Conservation (phyloP, 257 asterid genomes). For the Forsythia viridissima region DNA sequence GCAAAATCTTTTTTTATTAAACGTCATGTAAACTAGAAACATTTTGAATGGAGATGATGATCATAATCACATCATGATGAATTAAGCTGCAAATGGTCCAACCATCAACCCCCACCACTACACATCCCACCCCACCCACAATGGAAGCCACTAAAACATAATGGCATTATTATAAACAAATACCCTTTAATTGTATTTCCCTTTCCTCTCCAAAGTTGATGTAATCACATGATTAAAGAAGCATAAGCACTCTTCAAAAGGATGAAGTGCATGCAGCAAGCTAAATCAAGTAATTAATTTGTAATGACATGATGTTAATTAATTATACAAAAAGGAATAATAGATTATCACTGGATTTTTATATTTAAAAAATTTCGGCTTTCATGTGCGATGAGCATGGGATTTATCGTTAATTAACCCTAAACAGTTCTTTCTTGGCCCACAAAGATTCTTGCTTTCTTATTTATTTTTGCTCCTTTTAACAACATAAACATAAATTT, state of each 20-base stretch:
- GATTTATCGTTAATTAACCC: slow-evolving; percentile 6
- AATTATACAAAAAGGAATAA: too few relatives aligned
- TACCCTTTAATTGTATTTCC: neutral
- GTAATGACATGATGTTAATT: neutral
- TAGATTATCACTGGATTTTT: neutral
- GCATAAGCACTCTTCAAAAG: neutral
- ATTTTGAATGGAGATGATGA: neutral
- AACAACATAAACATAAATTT: too few relatives aligned
- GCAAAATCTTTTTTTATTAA: too few relatives aligned
- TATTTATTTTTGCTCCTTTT: too few relatives aligned
- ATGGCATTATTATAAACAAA: neutral
- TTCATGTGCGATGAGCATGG: slow-evolving; percentile 2
- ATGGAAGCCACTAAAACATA: neutral
- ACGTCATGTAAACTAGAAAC: neutral
- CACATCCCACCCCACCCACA: neutral
- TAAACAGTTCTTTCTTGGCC: neutral
- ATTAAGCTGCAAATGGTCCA: neutral
- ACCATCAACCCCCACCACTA: too few relatives aligned
- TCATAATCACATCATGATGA: neutral
- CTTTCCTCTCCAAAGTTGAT: neutral
- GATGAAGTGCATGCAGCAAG: slow-evolving; percentile 3
- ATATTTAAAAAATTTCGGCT: too few relatives aligned
- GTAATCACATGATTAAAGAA: neutral
- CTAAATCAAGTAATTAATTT: neutral
- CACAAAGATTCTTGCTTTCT: neutral